Conservation (phyloP, 208 protist species). For the Trypanosoma theileri region DNA sequence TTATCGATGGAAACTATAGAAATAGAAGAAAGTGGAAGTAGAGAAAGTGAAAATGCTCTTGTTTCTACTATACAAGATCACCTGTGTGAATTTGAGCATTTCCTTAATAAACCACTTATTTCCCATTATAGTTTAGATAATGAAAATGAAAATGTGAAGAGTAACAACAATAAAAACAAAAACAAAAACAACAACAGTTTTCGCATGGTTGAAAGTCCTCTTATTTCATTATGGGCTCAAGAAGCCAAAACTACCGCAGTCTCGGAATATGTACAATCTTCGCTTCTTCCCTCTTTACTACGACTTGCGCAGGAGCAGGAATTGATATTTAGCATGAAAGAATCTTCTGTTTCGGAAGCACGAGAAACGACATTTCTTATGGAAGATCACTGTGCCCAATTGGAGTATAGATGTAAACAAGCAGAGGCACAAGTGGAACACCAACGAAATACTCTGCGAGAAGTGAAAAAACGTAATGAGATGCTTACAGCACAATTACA, state of each 20-base stretch:
- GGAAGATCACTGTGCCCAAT: slow-evolving; percentile 23
- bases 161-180: background rate
- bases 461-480: slow-evolving; percentile 6
- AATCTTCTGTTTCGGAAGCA: background rate
- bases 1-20: background rate
- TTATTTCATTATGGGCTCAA: slow-evolving; percentile 9
- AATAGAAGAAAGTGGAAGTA: background rate
- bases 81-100: background rate
- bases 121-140: slow-evolving; percentile 11
- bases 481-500: slow-evolving; percentile 13
- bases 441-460: slow-evolving; percentile 7
- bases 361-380: slow-evolving; percentile 2
- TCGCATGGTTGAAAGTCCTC: slow-evolving; percentile 24
- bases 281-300: slow-evolving; percentile 14
- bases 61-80: background rate
- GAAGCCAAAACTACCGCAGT: slow-evolving; percentile 12
- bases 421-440: slow-evolving; percentile 22
- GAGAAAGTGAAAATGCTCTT: background rate
- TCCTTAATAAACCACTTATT: slow-evolving; percentile 8
- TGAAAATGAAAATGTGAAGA: background rate
- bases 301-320: slow-evolving; percentile 5
- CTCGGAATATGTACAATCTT: slow-evolving; percentile 14
- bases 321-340: background rate
- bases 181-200: background rate
- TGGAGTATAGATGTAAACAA: slow-evolving; percentile 13